These are phyloP conservation scores for Obelidium mucronatum DNA, from an alignment of 192 early-diverging fungal genomes.

Conservation along the genomic window DNA sequence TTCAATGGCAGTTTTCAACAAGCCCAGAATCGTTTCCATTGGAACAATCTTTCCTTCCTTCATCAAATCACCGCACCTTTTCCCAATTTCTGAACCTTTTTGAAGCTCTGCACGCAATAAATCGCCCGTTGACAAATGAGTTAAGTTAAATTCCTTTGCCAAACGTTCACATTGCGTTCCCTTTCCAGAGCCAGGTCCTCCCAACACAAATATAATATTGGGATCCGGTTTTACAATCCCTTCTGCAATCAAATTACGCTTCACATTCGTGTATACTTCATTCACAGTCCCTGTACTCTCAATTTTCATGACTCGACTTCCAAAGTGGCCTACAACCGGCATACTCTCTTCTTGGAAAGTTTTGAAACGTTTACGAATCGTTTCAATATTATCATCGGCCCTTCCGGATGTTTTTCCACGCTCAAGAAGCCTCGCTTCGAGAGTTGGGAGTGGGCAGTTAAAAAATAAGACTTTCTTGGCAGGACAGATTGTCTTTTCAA, in stretches of 20 bases:
- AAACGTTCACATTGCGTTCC: constrained; percentile 66
- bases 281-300: constrained; percentile 30
- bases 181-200: constrained; percentile 59
- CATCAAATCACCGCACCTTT: constrained; percentile 52
- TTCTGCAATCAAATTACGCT: constrained; percentile 7
- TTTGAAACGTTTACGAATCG: constrained; percentile 60
- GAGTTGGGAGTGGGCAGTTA: constrained; percentile 54
- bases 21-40: constrained; percentile 38
- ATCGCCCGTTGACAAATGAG: constrained; percentile 68
- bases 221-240: constrained; percentile 24
- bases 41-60: constrained; percentile 72
- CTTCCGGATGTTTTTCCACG: constrained; percentile 63
- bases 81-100: constrained; percentile 50
- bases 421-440: constrained; percentile 62
- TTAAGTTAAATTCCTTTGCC: constrained; percentile 45
- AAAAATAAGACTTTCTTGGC: constrained; percentile 47
- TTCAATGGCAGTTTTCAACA: constrained; percentile 41
- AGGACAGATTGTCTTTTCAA: constrained; percentile 53
- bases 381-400: constrained; percentile 65
- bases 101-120: constrained; percentile 63
- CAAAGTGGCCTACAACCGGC: constrained; percentile 59
- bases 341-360: constrained; percentile 58
- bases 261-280: constrained; percentile 4
- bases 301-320: constrained; percentile 32
- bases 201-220: constrained; percentile 58